Base-by-base conservation (phyloP, 2,329 filamentous ascomycete species). In the Aspergillus sp. region DNA sequence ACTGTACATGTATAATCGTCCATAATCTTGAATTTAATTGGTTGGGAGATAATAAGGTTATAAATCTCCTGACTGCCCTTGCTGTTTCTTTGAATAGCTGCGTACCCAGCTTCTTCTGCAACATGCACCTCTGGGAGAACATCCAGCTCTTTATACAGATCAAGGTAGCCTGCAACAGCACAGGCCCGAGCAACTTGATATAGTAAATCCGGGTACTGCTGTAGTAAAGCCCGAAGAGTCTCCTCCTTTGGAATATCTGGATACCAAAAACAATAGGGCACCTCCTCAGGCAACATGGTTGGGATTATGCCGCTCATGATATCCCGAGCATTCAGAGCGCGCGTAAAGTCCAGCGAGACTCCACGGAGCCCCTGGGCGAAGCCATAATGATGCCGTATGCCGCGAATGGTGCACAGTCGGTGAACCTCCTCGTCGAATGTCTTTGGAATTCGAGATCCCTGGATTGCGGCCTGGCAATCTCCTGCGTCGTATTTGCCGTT, bases 241-340 rank as follows among this genome's bases (percentile, higher is more conserved):
- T 72, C 67, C 55, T 78, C 72, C 0, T 55, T 58, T 2, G 76
- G 70, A 0, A 71, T 20, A 2, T 76, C 68, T 0, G 76, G 77
- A 47, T 42, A 7, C 60, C 53, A 43, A 20, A 45, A 12, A 12
- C 52, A 39, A 55, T 41, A 43, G 61, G n/a, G 22, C 62, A 54
- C 30, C 59, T 20, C 38, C 13, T 17, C 22, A 34, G 49, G 49
- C 17, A 17, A 9, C 13, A n/a, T 30, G 17, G 32, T 32, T 5
- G 54, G 54, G 6, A 56, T 47, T 4, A 36, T 20, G 30, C 24
- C 20, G 8, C 54, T 56, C 54, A 51, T 56, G 5, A 56, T 56
- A n/a, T 15, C 15, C 2, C 54, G 54, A 18, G 54, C 54, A 49
- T 56, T 56, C 1, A 41, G 2, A 0, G 54, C 48, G 7, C 54